Conservation (phyloP, 148 eudicot species). For the Cornus suecica region DNA sequence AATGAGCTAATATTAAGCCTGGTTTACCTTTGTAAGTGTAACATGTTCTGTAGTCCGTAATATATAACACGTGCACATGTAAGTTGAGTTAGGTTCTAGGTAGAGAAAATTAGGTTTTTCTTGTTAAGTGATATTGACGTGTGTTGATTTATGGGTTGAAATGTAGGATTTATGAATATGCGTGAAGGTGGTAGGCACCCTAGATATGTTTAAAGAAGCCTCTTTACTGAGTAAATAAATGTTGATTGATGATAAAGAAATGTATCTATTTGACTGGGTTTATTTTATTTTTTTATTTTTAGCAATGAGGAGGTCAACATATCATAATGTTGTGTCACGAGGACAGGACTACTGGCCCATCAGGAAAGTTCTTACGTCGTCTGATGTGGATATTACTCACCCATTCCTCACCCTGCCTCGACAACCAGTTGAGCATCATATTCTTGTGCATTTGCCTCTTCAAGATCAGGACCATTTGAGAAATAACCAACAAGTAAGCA, state of each 20-base stretch:
- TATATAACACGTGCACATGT: not conserved
- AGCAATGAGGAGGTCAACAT: slow-evolving; percentile 22
- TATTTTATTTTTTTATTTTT: not conserved
- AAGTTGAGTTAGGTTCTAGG: not conserved
- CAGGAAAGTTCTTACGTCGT: not conserved
- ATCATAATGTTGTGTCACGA: slow-evolving; percentile 9
- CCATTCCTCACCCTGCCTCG: slow-evolving; percentile 1
- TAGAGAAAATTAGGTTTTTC: not conserved
- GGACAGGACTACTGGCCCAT: slow-evolving; percentile 10
- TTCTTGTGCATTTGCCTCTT: not conserved
- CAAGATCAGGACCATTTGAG: not conserved
- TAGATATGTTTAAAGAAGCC: not conserved
- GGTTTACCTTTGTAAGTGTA: too few species aligned
- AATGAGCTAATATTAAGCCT: not conserved
- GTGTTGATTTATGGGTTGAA: not conserved
- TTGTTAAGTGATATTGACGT: not conserved
- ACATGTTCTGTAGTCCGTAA: not conserved
- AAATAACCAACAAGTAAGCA: not conserved
- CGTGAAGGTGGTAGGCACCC: not conserved
- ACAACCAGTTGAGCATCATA: not conserved
- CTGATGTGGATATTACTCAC: slow-evolving; percentile 2
- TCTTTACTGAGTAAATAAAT: not conserved
- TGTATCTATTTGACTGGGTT: not conserved
- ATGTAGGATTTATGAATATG: not conserved
- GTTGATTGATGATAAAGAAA: not conserved